Evolutionary conservation across 331 rosid genomes (phyloP).

Genomic region (Malus hybrid): DNA sequence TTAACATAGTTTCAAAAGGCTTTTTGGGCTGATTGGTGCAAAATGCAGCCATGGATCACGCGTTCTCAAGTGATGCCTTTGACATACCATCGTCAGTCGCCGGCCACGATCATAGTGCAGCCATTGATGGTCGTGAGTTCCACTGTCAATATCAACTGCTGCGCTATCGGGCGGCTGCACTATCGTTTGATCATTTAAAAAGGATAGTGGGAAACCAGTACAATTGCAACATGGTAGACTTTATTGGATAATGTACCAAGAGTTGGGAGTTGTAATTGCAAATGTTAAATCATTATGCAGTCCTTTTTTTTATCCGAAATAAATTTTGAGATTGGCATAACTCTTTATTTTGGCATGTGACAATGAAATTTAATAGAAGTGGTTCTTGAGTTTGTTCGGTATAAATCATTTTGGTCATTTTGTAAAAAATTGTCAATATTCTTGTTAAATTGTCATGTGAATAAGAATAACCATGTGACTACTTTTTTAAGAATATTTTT

Average conservation of each 20-base stretch:
- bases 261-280: no score
- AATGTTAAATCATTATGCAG: no score
- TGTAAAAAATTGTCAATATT: no score
- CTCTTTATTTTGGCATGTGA: accelerated
- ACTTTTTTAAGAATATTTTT: no score
- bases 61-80: background rate
- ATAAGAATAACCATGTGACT: accelerated
- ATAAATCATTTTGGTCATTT: no score
- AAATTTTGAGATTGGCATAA: accelerated
- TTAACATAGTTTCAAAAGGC: background rate
- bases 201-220: background rate
- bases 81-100: background rate
- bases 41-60: background rate
- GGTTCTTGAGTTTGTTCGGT: accelerated
- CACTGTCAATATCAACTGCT: background rate
- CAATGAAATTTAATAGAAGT: accelerated
- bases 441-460: no score
- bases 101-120: background rate
- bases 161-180: background rate
- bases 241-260: background rate
- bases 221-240: background rate
- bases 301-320: no score
- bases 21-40: background rate
- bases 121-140: background rate
- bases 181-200: background rate